Percentiles rank a stretch among this genome's conserved stretches.
phyloP scores from a whole-genome alignment of 352 stramenopile species.

The Phytophthora sansomeana region DNA sequence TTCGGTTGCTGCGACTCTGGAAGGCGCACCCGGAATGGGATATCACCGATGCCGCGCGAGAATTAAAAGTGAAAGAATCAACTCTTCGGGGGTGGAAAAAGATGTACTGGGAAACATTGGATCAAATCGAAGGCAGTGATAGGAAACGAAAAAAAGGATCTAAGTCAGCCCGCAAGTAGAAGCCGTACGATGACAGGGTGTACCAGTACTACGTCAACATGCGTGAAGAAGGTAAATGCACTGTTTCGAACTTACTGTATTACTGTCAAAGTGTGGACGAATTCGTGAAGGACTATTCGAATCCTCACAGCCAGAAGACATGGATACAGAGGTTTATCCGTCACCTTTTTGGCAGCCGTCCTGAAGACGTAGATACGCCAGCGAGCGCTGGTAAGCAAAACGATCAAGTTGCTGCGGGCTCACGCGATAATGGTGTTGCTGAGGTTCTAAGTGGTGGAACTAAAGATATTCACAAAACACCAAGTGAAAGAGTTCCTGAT shows the following conservation, averaged over 20 bases:
- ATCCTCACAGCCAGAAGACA: background rate
- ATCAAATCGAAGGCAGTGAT: background rate
- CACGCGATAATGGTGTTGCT: no score
- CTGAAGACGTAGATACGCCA: no score
- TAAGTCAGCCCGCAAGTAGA: no score
- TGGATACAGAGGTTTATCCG: background rate
- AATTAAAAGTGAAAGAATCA: no score
- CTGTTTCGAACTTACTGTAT: background rate
- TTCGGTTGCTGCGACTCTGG: background rate
- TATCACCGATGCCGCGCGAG: background rate
- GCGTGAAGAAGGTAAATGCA: background rate
- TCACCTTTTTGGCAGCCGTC: no score
- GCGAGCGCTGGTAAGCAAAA: no score
- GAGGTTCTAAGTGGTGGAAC: no score
- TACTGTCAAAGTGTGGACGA: background rate
- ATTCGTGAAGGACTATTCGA: background rate
- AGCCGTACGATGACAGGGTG: background rate
- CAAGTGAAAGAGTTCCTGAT: no score
- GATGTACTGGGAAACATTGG: background rate
- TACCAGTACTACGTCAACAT: background rate
- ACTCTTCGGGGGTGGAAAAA: background rate
- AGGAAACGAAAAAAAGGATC: background rate
- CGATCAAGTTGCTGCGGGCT: no score
- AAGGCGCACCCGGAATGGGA: conserved; percentile 1
- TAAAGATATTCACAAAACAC: no score